Conservation (phyloP, 768 basidiomycete genomes). For the Cytidiella melzeri region DNA sequence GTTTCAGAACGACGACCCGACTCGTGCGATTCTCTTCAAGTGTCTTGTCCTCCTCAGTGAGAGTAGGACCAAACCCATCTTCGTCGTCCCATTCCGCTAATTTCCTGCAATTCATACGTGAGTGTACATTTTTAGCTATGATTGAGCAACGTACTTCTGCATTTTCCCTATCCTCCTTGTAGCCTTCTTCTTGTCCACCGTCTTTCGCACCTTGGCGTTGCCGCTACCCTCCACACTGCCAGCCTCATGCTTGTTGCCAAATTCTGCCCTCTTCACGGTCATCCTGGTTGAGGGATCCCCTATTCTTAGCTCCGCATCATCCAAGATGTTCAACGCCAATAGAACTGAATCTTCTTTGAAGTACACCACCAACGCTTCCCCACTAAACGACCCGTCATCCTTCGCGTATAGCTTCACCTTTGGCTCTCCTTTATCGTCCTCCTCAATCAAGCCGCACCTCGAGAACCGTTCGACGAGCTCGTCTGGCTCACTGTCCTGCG, state of each 20-base stretch:
- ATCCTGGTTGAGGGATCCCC: constrained; percentile 73
- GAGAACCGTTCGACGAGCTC: constrained; percentile 84
- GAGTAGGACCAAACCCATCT: constrained; percentile 79
- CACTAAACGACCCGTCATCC: constrained; percentile 83
- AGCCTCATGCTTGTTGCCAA: constrained; percentile 56
- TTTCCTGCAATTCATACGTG: constrained; percentile 78
- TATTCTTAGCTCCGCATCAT: constrained; percentile 85
- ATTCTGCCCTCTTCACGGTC: constrained; percentile 72
- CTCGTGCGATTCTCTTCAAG: constrained; percentile 45
- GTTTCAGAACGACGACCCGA: constrained; percentile 87
- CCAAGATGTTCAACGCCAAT: constrained; percentile 77
- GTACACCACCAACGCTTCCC: constrained; percentile 93
- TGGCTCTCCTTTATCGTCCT: constrained; percentile 86
- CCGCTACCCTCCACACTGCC: constrained; percentile 33
- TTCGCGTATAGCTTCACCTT: constrained; percentile 94
- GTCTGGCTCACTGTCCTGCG: constrained; percentile 63
- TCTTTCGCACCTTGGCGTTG: constrained; percentile 46
- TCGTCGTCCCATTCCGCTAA: constrained; percentile 92
- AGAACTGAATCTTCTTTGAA: constrained; percentile 96
- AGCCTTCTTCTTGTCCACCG: constrained; percentile 72
- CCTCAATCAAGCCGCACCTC: constrained; percentile 88
- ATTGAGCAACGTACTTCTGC: constrained; percentile 68
- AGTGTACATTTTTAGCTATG: too few species aligned
- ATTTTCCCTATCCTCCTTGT: constrained; percentile 76
- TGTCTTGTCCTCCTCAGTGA: constrained; percentile 47